phyloP scores from a whole-genome alignment of 208 protist genomes.

The Trypanosoma caninum region DNA sequence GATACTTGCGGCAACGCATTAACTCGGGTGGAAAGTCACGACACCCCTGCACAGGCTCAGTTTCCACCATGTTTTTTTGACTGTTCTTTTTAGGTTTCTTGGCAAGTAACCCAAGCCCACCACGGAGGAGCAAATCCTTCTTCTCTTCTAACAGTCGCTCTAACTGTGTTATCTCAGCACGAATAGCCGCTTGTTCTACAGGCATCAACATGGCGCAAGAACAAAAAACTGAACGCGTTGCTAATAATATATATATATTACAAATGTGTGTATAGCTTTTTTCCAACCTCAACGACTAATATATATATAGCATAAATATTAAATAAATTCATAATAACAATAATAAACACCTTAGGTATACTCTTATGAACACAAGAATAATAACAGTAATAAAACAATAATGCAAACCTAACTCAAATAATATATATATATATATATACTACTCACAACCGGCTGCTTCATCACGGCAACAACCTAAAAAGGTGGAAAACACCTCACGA shows the following conservation, averaged over 20 bases:
- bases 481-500: constrained; percentile 17
- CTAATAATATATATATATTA: neutral
- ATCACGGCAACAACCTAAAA: neutral
- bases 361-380: neutral
- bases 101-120: constrained; percentile 31
- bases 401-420: too few species aligned
- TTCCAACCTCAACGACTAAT: too few species aligned
- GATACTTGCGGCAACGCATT: constrained; percentile 89
- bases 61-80: constrained; percentile 83
- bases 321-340: too few species aligned
- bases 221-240: constrained; percentile 13
- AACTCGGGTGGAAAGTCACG: constrained; percentile 95
- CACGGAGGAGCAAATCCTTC: constrained; percentile 35
- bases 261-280: too few species aligned
- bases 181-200: constrained; percentile 31
- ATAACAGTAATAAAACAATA: neutral
- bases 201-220: constrained; percentile 16
- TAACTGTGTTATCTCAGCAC: constrained; percentile 66
- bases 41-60: constrained; percentile 91
- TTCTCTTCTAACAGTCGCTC: constrained; percentile 39
- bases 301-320: too few species aligned
- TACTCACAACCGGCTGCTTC: neutral
- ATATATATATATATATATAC: neutral
- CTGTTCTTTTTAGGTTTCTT: constrained; percentile 91
- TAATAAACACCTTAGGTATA: too few species aligned